A percentile compares a stretch with the other conserved stretches of the same genome.
Evolutionary conservation across 2,329 filamentous ascomycete genomes (phyloP).

Genomic region (Cylindrodendrum hubeiense): DNA sequence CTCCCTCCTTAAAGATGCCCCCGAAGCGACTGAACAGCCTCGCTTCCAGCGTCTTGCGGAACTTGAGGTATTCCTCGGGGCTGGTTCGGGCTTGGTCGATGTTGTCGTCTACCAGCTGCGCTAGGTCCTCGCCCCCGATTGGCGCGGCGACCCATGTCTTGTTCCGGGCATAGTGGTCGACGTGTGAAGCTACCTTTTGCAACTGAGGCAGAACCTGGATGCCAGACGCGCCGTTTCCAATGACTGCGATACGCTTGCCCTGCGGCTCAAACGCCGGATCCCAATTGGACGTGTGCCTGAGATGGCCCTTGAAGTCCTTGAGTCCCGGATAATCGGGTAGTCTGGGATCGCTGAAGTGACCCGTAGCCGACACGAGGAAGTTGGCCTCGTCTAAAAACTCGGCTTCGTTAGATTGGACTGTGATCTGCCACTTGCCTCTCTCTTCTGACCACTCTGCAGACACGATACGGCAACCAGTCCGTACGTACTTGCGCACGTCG

Average conservation of each 20-base stretch:
- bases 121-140: slow-evolving; percentile 16
- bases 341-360: slow-evolving; percentile 12
- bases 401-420: neutral
- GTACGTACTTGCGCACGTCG: slow-evolving; percentile 9
- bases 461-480: neutral
- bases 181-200: slow-evolving; percentile 1
- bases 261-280: slow-evolving; percentile 6
- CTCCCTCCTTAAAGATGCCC: slow-evolving; percentile 1
- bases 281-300: slow-evolving; percentile 14
- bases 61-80: slow-evolving; percentile 10
- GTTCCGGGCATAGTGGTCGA: slow-evolving; percentile 17
- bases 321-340: slow-evolving; percentile 14
- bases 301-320: slow-evolving; percentile 4
- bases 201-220: slow-evolving; percentile 10
- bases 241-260: slow-evolving; percentile 10
- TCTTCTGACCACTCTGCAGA: slow-evolving; percentile 10
- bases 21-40: slow-evolving; percentile 12
- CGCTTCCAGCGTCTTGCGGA: slow-evolving; percentile 8
- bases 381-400: slow-evolving; percentile 13
- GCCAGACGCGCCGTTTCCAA: slow-evolving; percentile 13
- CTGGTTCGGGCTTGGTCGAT: slow-evolving; percentile 13
- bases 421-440: slow-evolving; percentile 9
- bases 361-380: slow-evolving; percentile 2
- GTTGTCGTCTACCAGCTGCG: slow-evolving; percentile 1
- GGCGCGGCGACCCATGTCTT: slow-evolving; percentile 15